phyloP scores from a whole-genome alignment of 2,329 filamentous ascomycete species.

The Cladophialophora bantiana region DNA sequence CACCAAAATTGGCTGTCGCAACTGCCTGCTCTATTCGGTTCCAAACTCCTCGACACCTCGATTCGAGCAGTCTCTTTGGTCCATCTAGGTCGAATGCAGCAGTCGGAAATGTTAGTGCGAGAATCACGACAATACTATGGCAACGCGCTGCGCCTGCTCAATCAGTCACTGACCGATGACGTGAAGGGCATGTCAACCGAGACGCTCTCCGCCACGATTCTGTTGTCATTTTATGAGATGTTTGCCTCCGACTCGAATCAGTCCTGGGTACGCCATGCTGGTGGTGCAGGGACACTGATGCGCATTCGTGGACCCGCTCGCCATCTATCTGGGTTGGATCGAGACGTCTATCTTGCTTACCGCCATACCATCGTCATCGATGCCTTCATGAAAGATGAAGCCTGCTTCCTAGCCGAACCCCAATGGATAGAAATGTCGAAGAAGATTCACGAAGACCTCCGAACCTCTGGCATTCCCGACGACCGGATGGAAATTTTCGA shows the following conservation, averaged over 20 bases:
- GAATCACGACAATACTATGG: constrained; percentile 46
- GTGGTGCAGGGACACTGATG: constrained; percentile 47
- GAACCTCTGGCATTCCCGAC: constrained; percentile 13
- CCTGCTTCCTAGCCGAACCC: constrained; percentile 47
- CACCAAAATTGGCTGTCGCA: constrained; percentile 37
- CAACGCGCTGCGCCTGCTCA: constrained; percentile 44
- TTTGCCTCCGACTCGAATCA: constrained; percentile 47
- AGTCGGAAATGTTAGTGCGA: constrained; percentile 39
- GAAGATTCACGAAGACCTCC: constrained; percentile 43
- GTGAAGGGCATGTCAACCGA: constrained; percentile 44
- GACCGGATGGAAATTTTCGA: constrained; percentile 38
- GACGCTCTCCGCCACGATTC: constrained; percentile 46
- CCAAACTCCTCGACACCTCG: constrained; percentile 38
- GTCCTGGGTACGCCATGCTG: constrained; percentile 49
- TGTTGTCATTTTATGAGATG: constrained; percentile 49
- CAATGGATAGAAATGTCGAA: constrained; percentile 46
- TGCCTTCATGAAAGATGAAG: constrained; percentile 44
- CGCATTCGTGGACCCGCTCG: constrained; percentile 45
- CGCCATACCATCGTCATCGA: constrained; percentile 48
- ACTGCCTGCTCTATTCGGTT: constrained; percentile 36
- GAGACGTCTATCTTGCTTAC: constrained; percentile 47
- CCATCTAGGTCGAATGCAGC: constrained; percentile 42
- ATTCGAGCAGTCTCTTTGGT: constrained; percentile 44
- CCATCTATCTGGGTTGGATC: constrained; percentile 47
- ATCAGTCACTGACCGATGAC: constrained; percentile 42